Percentiles rank a stretch among this genome's conserved stretches.
Conservation (phyloP, 2,329 filamentous ascomycete species). For the Escovopsis sp. region DNA sequence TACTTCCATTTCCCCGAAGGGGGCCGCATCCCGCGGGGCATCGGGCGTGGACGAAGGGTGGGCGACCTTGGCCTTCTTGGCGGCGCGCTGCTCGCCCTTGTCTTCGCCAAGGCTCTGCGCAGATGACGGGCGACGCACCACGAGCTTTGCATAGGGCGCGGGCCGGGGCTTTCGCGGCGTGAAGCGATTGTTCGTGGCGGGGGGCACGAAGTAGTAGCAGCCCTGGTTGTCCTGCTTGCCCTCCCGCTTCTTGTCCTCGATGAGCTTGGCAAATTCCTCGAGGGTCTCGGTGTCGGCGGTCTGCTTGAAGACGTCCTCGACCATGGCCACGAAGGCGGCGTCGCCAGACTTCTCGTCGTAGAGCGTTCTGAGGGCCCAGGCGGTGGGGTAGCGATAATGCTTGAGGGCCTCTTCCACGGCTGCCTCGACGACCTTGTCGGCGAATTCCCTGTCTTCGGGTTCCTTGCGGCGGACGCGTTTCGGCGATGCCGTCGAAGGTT, state of each 20-base stretch:
- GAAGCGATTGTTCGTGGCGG: constrained; percentile 25
- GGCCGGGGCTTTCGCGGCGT: constrained; percentile 29
- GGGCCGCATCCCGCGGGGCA: no score
- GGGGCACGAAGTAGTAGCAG: constrained; percentile 38
- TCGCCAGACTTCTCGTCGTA: constrained; percentile 42
- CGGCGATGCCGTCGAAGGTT: constrained; percentile 7
- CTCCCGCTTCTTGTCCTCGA: constrained; percentile 40
- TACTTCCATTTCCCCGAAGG: no score
- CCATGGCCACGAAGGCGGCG: constrained; percentile 36
- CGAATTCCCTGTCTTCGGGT: constrained; percentile 25
- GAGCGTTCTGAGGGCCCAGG: constrained; percentile 43
- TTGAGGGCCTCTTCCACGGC: constrained; percentile 44
- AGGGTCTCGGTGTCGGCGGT: constrained; percentile 37
- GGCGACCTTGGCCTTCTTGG: constrained; percentile 22
- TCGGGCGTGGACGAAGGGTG: constrained; percentile 7
- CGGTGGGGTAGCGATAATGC: constrained; percentile 43
- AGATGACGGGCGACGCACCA: constrained; percentile 23
- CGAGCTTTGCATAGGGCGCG: constrained; percentile 34
- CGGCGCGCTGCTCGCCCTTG: constrained; percentile 13
- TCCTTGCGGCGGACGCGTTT: constrained; percentile 9
- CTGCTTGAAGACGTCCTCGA: constrained; percentile 42
- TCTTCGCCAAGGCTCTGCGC: no score
- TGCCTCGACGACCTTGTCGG: constrained; percentile 37
- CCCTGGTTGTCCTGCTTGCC: constrained; percentile 37
- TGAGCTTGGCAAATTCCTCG: constrained; percentile 32